Conservation (phyloP, 352 stramenopile genomes). For the Phytophthora capsici region DNA sequence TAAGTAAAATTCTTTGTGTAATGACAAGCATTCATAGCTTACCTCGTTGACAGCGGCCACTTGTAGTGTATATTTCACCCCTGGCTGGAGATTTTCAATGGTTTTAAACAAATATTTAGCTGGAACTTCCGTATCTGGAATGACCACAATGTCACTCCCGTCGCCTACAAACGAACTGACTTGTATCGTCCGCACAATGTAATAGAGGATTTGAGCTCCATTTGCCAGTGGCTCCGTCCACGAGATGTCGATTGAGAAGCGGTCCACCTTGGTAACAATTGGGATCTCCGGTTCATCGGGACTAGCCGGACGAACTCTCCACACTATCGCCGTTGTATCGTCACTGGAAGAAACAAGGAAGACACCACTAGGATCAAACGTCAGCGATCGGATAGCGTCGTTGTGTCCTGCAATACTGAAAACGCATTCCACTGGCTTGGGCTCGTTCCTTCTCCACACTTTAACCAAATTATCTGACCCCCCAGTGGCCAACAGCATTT, state of each 20-base stretch:
- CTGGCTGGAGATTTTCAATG: slow-evolving; percentile 57
- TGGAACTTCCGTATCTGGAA: slow-evolving; percentile 45
- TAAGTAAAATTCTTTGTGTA: slow-evolving; percentile 1
- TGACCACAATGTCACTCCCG: slow-evolving; percentile 27
- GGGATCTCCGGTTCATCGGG: slow-evolving; percentile 48
- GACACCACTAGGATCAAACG: slow-evolving; percentile 52
- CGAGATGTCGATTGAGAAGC: slow-evolving; percentile 55
- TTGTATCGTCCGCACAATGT: slow-evolving; percentile 53
- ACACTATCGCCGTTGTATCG: slow-evolving; percentile 56
- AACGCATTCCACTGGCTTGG: slow-evolving; percentile 37
- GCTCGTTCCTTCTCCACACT: slow-evolving; percentile 44
- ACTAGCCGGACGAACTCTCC: slow-evolving; percentile 56
- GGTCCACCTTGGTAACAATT: slow-evolving; percentile 36
- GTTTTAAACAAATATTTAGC: slow-evolving; percentile 52
- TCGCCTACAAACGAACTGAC: slow-evolving; percentile 38
- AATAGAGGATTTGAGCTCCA: slow-evolving; percentile 58
- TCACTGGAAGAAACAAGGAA: slow-evolving; percentile 65
- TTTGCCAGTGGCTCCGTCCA: slow-evolving; percentile 66
- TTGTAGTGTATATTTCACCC: slow-evolving; percentile 57
- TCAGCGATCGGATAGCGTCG: slow-evolving; percentile 41
- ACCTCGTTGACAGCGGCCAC: slow-evolving; percentile 66
- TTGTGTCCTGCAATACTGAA: slow-evolving; percentile 60
- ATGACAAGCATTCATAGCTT: background rate
- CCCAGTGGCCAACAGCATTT: slow-evolving; percentile 58
- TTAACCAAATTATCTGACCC: slow-evolving; percentile 74